Evolutionary conservation across 495 filamentous ascomycete genomes (phyloP).

Genomic region (Tuber calosporum): DNA sequence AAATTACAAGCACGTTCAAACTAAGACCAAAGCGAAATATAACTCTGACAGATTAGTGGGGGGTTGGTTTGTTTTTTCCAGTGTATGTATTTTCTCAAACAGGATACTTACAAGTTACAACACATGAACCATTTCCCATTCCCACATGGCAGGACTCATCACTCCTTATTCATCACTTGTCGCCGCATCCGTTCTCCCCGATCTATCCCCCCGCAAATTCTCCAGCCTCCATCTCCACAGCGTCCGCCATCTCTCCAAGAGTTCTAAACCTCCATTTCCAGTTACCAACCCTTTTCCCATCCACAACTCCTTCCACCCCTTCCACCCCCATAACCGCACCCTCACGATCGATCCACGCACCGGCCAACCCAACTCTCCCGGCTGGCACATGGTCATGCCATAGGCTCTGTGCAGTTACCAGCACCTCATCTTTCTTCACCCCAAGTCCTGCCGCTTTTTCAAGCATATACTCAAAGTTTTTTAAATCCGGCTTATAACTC

Average conservation of each 20-base stretch:
- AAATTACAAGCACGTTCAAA: no score
- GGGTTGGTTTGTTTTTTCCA: neutral
- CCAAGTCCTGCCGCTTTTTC: slow-evolving; percentile 51
- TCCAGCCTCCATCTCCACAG: slow-evolving; percentile 49
- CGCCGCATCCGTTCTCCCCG: neutral
- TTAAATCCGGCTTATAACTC: slow-evolving; percentile 61
- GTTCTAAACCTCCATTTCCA: slow-evolving; percentile 58
- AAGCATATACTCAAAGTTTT: slow-evolving; percentile 64
- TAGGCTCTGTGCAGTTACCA: slow-evolving; percentile 65
- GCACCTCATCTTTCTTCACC: slow-evolving; percentile 50
- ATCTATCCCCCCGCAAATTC: neutral
- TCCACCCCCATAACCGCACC: slow-evolving; percentile 46
- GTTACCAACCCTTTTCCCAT: slow-evolving; percentile 46
- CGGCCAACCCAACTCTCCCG: slow-evolving; percentile 54
- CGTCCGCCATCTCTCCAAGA: slow-evolving; percentile 64
- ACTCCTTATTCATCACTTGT: neutral
- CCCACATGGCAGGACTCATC: neutral
- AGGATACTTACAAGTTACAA: neutral
- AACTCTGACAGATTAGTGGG: neutral
- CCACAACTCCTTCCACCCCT: slow-evolving; percentile 47
- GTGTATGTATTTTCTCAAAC: neutral
- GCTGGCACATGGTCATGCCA: slow-evolving; percentile 66
- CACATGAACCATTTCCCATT: neutral
- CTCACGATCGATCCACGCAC: slow-evolving; percentile 64
- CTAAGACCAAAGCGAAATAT: no score